These are phyloP conservation scores for Calonectria crousiana DNA, from an alignment of 2,329 filamentous ascomycete species.

Conservation along the genomic window DNA sequence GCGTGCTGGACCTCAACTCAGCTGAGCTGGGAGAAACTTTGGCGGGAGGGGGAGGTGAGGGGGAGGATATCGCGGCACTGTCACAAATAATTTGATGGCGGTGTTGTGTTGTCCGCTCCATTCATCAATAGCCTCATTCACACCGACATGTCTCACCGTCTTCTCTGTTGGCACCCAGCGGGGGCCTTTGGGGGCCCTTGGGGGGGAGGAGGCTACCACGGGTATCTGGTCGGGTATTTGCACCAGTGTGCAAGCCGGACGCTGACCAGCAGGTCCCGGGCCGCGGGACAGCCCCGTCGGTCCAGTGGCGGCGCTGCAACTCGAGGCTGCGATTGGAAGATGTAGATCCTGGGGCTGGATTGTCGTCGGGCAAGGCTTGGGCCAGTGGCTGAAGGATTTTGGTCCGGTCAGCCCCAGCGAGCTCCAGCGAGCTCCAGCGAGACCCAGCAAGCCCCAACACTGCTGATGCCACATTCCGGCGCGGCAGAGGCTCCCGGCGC, in stretches of 20 bases:
- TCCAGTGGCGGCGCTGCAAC: not conserved
- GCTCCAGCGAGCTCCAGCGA: not conserved
- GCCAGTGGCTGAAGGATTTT: slow-evolving; percentile 15
- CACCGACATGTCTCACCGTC: slow-evolving; percentile 10
- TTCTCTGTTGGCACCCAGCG: not conserved
- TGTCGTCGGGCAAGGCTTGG: slow-evolving; percentile 6
- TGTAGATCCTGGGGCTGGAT: not conserved
- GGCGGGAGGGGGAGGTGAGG: not conserved
- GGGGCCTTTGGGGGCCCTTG: not conserved
- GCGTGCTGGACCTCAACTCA: not conserved
- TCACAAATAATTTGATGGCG: not conserved
- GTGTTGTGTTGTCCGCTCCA: slow-evolving; percentile 1
- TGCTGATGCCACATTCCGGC: slow-evolving; percentile 1
- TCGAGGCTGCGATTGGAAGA: not conserved
- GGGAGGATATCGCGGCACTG: not conserved
- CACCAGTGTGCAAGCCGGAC: not conserved
- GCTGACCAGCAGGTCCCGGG: not conserved
- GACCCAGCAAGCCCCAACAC: not conserved
- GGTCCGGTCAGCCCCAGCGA: not conserved
- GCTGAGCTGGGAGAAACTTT: not conserved
- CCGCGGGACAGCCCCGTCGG: not conserved
- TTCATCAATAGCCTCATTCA: not conserved
- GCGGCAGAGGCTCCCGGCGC: slow-evolving; percentile 16
- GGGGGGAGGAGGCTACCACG: not conserved
- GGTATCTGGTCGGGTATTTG: not conserved